phyloP scores from a whole-genome alignment of 805 yeast genomes.

The Starmerella geochares region DNA sequence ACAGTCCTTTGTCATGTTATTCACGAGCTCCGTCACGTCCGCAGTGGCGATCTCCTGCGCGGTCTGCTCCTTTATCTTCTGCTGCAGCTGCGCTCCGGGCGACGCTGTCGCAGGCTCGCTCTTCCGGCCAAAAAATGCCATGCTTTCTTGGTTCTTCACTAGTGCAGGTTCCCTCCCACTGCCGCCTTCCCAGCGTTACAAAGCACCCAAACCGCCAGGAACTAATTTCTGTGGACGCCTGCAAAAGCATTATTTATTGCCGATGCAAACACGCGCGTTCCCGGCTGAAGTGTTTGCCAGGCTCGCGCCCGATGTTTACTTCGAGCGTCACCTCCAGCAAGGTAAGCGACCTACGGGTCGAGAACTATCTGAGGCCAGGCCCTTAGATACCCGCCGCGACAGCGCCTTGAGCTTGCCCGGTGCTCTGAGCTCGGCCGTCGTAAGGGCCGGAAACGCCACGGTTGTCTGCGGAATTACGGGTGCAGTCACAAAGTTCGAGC shows the following conservation, averaged over 20 bases:
- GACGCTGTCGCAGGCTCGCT: constrained; percentile 2
- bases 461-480: constrained; percentile 63
- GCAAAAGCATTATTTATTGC: too few species aligned
- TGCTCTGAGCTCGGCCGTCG: constrained; percentile 57
- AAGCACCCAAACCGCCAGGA: constrained; percentile 1
- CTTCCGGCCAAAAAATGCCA: constrained; percentile 20
- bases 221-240: too few species aligned
- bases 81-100: constrained; percentile 8
- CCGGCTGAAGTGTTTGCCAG: constrained; percentile 76
- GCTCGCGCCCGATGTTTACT: constrained; percentile 73
- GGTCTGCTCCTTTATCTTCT: constrained; percentile 47
- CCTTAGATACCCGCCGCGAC: constrained; percentile 34
- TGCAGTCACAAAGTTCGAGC: constrained; percentile 44
- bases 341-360: constrained; percentile 70
- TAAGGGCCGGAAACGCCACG: constrained; percentile 61
- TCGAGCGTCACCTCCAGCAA: constrained; percentile 64
- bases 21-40: constrained; percentile 78
- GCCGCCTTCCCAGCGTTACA: not conserved
- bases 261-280: constrained; percentile 44
- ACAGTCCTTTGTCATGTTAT: constrained; percentile 76
- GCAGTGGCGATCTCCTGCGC: constrained; percentile 81
- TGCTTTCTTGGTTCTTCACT: not conserved
- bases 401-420: constrained; percentile 17
- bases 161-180: too few species aligned
- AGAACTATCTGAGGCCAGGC: constrained; percentile 59